A percentile compares a stretch with the other conserved stretches of the same genome.
Evolutionary conservation across 148 eudicot species (phyloP).

Genomic region (Rhododendron griersonianum): DNA sequence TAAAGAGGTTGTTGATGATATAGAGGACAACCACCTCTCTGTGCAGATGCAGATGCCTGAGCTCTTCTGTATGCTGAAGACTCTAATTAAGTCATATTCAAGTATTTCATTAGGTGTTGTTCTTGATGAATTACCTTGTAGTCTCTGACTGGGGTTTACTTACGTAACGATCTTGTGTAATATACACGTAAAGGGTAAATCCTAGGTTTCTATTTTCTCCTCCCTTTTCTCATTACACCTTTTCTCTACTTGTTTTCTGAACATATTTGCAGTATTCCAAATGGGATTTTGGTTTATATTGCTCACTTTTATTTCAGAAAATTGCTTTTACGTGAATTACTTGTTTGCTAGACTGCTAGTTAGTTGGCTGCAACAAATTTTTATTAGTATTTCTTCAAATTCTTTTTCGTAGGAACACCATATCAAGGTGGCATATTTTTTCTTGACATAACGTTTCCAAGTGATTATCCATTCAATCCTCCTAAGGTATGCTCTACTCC

Average conservation of each 20-base stretch:
- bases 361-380: neutral
- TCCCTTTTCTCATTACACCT: neutral
- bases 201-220: neutral
- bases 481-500: slow-evolving; percentile 52
- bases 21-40: neutral
- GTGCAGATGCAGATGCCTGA: neutral
- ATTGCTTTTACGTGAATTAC: neutral
- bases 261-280: neutral
- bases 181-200: neutral
- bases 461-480: slow-evolving; percentile 88
- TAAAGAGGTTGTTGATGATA: neutral
- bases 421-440: slow-evolving; percentile 89
- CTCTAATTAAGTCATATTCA: neutral
- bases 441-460: slow-evolving; percentile 82
- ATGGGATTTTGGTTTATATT: neutral
- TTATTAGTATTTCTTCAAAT: neutral
- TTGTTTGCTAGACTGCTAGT: neutral
- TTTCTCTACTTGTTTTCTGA: neutral
- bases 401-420: slow-evolving; percentile 65
- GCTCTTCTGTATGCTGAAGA: neutral
- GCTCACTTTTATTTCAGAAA: neutral
- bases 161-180: neutral
- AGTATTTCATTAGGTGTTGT: neutral
- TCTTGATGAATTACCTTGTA: neutral
- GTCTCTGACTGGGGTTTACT: neutral